A percentile compares a stretch with the other conserved stretches of the same genome.
phyloP scores from a whole-genome alignment of 495 filamentous ascomycete species.

The Lepraria neglecta region DNA sequence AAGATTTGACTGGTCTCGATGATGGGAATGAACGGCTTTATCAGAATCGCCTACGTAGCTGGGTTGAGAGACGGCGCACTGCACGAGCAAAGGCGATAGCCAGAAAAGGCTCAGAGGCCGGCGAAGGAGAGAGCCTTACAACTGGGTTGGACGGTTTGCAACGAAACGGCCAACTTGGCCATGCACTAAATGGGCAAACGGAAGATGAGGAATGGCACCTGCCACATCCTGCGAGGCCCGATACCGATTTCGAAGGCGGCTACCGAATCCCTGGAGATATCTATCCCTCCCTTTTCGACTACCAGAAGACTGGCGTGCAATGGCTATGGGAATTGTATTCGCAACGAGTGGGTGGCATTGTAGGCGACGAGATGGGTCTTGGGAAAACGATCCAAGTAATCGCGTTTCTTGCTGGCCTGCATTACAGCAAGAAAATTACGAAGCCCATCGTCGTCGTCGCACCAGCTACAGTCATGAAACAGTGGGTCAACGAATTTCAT shows the following conservation, averaged over 20 bases:
- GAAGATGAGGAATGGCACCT: slow-evolving; percentile 69
- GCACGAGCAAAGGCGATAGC: slow-evolving; percentile 49
- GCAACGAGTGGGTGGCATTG: slow-evolving; percentile 84
- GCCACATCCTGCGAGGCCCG: slow-evolving; percentile 72
- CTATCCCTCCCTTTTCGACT: slow-evolving; percentile 82
- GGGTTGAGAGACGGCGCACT: slow-evolving; percentile 61
- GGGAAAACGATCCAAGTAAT: slow-evolving; percentile 96
- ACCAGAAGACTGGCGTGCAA: slow-evolving; percentile 90
- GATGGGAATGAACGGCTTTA: slow-evolving; percentile 87
- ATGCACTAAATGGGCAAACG: slow-evolving; percentile 2
- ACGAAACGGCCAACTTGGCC: background rate
- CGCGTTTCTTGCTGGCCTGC: slow-evolving; percentile 80
- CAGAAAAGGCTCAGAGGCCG: background rate
- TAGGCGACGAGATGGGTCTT: slow-evolving; percentile 97
- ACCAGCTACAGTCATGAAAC: slow-evolving; percentile 87
- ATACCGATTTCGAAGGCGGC: slow-evolving; percentile 65
- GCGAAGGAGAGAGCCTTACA: background rate
- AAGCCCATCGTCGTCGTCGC: slow-evolving; percentile 85
- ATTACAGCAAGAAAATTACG: slow-evolving; percentile 76
- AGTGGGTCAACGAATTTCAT: slow-evolving; percentile 98
- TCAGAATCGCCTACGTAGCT: slow-evolving; percentile 65
- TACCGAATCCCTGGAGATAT: slow-evolving; percentile 86
- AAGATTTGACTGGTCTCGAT: slow-evolving; percentile 73
- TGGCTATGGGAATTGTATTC: slow-evolving; percentile 94
- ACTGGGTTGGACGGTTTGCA: background rate